These are phyloP conservation scores for Neonectria sp. DNA, from an alignment of 2,329 filamentous ascomycete species.

Conservation along the genomic window DNA sequence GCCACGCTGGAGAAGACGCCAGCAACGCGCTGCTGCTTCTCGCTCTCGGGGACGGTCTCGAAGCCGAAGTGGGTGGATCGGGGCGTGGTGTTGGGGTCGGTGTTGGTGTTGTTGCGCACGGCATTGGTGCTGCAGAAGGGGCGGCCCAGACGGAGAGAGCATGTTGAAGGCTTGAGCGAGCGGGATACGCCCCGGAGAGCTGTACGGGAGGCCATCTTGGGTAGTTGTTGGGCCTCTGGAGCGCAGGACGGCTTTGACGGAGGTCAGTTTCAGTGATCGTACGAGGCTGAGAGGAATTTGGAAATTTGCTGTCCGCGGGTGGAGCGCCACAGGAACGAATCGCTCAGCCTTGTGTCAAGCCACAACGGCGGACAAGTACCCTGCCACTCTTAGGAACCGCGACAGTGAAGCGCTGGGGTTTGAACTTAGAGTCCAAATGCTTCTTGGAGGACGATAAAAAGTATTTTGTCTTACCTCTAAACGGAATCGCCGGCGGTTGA, in stretches of 20 bases:
- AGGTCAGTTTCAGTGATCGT: conserved; percentile 45
- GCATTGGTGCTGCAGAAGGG: conserved; percentile 49
- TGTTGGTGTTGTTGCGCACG: conserved; percentile 42
- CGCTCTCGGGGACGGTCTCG: conserved; percentile 83
- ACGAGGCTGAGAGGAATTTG: conserved; percentile 47
- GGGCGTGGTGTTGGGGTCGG: conserved; percentile 41
- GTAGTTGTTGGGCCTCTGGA: conserved; percentile 28
- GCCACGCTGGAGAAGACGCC: conserved; percentile 96
- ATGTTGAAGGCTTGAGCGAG: conserved; percentile 38
- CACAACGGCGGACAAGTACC: conserved; percentile 37
- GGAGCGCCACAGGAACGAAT: conserved; percentile 21
- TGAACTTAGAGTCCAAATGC: not conserved
- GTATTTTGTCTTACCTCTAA: conserved; percentile 25
- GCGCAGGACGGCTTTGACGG: conserved; percentile 32
- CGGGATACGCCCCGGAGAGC: conserved; percentile 49
- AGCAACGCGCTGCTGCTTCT: conserved; percentile 82
- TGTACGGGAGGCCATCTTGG: conserved; percentile 50
- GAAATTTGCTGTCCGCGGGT: conserved; percentile 41
- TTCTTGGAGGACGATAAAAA: too few species aligned
- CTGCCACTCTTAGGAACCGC: not conserved
- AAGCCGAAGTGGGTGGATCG: conserved; percentile 92
- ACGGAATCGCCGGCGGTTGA: conserved; percentile 32
- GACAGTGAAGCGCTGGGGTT: not conserved
- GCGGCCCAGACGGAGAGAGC: conserved; percentile 38
- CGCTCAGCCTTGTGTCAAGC: conserved; percentile 41